Evolutionary conservation across 169 alveolate species (phyloP).

Genomic region (Babesia bigemina): DNA sequence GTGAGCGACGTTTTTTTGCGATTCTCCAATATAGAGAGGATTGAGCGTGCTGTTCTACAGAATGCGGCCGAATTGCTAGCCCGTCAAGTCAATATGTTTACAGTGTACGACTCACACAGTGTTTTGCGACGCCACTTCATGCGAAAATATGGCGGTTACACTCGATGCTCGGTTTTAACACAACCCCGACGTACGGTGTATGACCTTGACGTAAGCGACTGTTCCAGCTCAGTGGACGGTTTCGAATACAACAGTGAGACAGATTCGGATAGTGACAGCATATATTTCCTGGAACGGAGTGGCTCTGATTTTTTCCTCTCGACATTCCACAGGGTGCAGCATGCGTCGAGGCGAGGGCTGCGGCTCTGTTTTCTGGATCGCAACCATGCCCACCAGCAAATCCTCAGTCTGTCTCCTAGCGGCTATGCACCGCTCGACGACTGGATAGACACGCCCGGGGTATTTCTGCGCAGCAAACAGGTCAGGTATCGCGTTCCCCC

Average conservation of each 20-base stretch:
- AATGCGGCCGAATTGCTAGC: slow-evolving; percentile 24
- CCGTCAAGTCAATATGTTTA: slow-evolving; percentile 18
- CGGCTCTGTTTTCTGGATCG: slow-evolving; percentile 29
- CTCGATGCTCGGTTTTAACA: neutral
- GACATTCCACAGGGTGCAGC: neutral
- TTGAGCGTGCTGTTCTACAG: slow-evolving; percentile 35
- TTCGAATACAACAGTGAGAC: neutral
- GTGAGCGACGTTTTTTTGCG: slow-evolving; percentile 31
- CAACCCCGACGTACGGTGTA: neutral
- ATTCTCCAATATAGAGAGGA: slow-evolving; percentile 24
- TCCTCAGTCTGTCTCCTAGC: neutral
- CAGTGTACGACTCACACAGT: slow-evolving; percentile 53
- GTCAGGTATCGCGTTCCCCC: slow-evolving; percentile 44
- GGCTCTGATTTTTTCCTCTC: slow-evolving; percentile 21
- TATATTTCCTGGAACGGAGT: slow-evolving; percentile 19
- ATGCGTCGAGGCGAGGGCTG: slow-evolving; percentile 13
- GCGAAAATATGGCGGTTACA: slow-evolving; percentile 26
- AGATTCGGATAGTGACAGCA: neutral
- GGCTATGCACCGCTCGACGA: neutral
- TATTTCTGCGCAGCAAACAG: neutral
- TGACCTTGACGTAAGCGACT: neutral
- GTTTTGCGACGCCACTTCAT: slow-evolving; percentile 18
- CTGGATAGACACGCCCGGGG: slow-evolving; percentile 6
- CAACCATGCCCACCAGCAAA: slow-evolving; percentile 43
- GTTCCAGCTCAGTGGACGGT: neutral